Base-by-base conservation (phyloP, 2,329 filamentous ascomycete genomes). In the Fusarium domesticum region DNA sequence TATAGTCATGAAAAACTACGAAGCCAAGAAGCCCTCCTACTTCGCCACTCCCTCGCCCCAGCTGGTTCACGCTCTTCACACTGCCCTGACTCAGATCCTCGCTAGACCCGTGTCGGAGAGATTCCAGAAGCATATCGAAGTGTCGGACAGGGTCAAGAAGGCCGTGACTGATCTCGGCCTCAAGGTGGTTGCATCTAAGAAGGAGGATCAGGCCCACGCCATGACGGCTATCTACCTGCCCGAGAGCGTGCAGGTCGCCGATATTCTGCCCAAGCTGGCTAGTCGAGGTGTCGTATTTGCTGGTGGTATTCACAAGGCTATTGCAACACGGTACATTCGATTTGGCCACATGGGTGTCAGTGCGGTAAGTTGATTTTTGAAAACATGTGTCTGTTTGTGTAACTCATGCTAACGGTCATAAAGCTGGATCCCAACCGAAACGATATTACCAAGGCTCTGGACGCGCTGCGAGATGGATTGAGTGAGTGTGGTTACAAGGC, bases 201-300 rank as follows among this genome's bases (percentile, higher is more conserved):
- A 87, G 0, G 89, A 92, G 60, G 87, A 95, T 69, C 92, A 97
- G 72, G 90, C 93, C 33, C 92, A 95, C 67, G 90, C 88, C 60
- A 98, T 98, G 93, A 98, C 93, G 4, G 92, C 93, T 46, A 93
- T 98, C 57, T 96, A 93, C 70, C 78, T 98, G 43, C 93, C 93
- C 2, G 89, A 97, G 50, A 84, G 78, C 32, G 73, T 97, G 41
- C 83, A 85, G 58, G 84, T 87, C 20, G 79, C 90, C 3, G 88
- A 96, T 54, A 75, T 98, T 25, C 77, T 98, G 41, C 91, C 93
- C 11, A 90, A 83, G 64, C 74, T 98, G 51, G 70, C 89, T 51
- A 88, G 87, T 73, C 91, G 87, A 69, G 90, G 90, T 20, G 87
- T 98, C 32, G 81, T 98, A 48, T 97, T 97, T 65, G 93, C 93